phyloP scores from a whole-genome alignment of 345 rosid species.

The Citropsis articulata region DNA sequence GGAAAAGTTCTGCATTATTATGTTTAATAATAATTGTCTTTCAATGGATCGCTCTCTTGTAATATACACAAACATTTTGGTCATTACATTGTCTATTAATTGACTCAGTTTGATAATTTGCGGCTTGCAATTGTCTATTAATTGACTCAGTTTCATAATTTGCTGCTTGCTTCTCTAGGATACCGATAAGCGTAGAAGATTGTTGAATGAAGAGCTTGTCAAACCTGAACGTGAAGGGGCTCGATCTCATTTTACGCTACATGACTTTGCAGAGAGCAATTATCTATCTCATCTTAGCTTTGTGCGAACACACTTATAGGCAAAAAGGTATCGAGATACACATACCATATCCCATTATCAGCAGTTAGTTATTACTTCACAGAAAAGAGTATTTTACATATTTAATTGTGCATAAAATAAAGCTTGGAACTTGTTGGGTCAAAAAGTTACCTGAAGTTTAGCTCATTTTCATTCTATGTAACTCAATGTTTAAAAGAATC shows the following conservation, averaged over 20 bases:
- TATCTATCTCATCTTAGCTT: constrained; percentile 66
- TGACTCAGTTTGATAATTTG: too few relatives aligned
- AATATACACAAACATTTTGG: background rate
- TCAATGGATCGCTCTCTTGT: background rate
- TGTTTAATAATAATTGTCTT: background rate
- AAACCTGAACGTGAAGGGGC: constrained; percentile 39
- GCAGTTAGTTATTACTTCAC: background rate
- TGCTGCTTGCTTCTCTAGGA: constrained; percentile 40
- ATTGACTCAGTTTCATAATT: background rate
- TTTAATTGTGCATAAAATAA: background rate
- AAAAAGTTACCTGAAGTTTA: background rate
- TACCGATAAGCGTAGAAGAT: constrained; percentile 49
- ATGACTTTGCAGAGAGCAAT: constrained; percentile 89
- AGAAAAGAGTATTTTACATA: background rate
- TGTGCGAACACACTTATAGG: constrained; percentile 42
- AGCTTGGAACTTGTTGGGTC: background rate
- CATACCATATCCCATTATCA: background rate
- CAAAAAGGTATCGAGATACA: constrained; percentile 8
- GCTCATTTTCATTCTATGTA: too few relatives aligned
- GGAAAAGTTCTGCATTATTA: background rate
- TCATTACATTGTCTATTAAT: background rate
- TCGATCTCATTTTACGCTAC: constrained; percentile 54
- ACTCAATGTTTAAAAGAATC: too few relatives aligned
- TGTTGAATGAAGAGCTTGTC: constrained; percentile 47
- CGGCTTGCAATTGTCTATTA: too few relatives aligned